Conservation (phyloP, 2,329 filamentous ascomycete species). For the Apiospora kogelbergensis region DNA sequence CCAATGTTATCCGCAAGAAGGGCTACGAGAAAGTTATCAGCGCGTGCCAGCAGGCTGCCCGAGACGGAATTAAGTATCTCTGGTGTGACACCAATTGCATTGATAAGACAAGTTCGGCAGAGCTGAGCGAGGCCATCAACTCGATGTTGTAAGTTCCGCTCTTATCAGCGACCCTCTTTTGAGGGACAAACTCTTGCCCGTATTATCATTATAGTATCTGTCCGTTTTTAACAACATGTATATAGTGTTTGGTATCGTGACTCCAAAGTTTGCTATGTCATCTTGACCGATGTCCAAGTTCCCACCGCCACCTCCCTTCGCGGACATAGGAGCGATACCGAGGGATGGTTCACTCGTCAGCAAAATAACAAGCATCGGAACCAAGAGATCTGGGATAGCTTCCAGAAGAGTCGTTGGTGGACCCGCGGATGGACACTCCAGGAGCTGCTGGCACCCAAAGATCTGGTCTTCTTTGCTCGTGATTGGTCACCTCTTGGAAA, state of each 20-base stretch:
- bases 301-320: background rate
- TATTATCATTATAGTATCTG: constrained; percentile 17
- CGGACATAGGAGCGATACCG: background rate
- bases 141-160: constrained; percentile 29
- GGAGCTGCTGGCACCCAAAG: constrained; percentile 12
- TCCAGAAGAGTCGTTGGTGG: background rate
- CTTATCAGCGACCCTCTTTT: background rate
- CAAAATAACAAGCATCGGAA: background rate
- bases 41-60: constrained; percentile 28
- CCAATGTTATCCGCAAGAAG: constrained; percentile 17
- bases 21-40: constrained; percentile 35
- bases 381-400: background rate
- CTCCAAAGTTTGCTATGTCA: constrained; percentile 33
- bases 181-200: background rate
- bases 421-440: background rate
- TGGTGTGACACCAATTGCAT: constrained; percentile 41
- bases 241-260: constrained; percentile 12
- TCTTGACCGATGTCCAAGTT: constrained; percentile 29
- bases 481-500: constrained; percentile 18
- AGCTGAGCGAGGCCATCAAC: constrained; percentile 37
- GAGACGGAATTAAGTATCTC: constrained; percentile 27
- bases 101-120: constrained; percentile 33
- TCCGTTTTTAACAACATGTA: constrained; percentile 18
- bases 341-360: background rate
- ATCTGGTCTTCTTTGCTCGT: constrained; percentile 24